These are phyloP conservation scores for Neopestalotiopsis clavispora DNA, from an alignment of 2,329 filamentous ascomycete genomes.

Conservation along the genomic window DNA sequence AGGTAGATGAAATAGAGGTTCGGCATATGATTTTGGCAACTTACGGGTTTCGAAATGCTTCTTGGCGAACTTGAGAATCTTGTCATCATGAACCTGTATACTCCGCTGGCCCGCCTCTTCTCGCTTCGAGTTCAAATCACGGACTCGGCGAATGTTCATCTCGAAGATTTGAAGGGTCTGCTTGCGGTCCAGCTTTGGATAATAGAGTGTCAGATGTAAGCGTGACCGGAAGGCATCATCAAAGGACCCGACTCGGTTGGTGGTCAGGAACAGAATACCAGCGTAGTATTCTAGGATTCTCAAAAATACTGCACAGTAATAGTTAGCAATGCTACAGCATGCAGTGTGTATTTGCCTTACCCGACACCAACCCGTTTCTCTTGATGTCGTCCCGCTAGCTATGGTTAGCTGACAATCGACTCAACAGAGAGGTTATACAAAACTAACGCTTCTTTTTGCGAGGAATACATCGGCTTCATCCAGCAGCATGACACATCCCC, in stretches of 20 bases:
- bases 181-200: slow-evolving; percentile 19
- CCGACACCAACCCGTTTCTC: slow-evolving; percentile 21
- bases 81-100: neutral
- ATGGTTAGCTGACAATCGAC: neutral
- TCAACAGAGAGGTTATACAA: too few species aligned
- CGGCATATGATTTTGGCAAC: too few species aligned
- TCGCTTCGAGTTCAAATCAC: neutral
- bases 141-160: slow-evolving; percentile 37
- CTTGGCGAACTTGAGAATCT: slow-evolving; percentile 13
- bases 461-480: slow-evolving; percentile 38
- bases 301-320: slow-evolving; percentile 35
- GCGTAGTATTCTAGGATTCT: slow-evolving; percentile 37
- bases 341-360: neutral
- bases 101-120: neutral
- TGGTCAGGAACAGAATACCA: slow-evolving; percentile 29
- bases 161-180: slow-evolving; percentile 26
- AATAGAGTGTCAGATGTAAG: slow-evolving; percentile 27
- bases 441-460: slow-evolving; percentile 29
- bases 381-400: slow-evolving; percentile 34
- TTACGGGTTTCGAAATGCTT: neutral
- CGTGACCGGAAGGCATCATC: slow-evolving; percentile 32
- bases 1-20: neutral
- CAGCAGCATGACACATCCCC: slow-evolving; percentile 36
- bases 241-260: slow-evolving; percentile 27
- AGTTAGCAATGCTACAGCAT: neutral